These are phyloP conservation scores for Alternaria rosae DNA, from an alignment of 2,329 filamentous ascomycete genomes.

Conservation along the genomic window DNA sequence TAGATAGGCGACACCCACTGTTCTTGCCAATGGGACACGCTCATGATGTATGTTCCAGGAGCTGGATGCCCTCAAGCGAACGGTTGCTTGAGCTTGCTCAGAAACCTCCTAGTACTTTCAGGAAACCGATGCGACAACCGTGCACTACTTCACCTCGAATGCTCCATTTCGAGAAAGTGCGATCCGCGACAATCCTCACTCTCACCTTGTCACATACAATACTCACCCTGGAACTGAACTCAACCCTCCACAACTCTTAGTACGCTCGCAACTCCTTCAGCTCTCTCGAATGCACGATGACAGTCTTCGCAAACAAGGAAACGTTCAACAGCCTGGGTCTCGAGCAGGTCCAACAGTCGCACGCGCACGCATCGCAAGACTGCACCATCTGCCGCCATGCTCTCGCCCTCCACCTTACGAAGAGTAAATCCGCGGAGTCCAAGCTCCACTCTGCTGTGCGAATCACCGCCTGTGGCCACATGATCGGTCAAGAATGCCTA, in stretches of 20 bases:
- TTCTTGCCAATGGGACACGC: not conserved
- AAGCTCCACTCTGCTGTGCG: conserved; percentile 22
- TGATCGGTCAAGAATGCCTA: conserved; percentile 28
- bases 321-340: conserved; percentile 21
- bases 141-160: not conserved
- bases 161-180: not conserved
- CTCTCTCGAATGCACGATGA: conserved; percentile 11
- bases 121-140: not conserved
- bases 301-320: conserved; percentile 21
- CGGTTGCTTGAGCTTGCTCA: too few relatives aligned
- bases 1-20: not conserved
- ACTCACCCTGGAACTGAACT: not conserved
- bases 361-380: conserved; percentile 19
- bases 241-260: not conserved
- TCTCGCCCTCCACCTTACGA: conserved; percentile 12
- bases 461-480: conserved; percentile 25
- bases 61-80: not conserved
- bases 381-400: conserved; percentile 25
- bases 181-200: not conserved
- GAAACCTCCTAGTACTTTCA: not conserved
- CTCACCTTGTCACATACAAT: not conserved
- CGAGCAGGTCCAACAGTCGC: conserved; percentile 12
- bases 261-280: not conserved
- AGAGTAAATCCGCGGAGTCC: not conserved
- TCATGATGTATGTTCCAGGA: not conserved